Evolutionary conservation across 805 yeast species (phyloP), one percentile per base, ranked within the genome.

Genomic region (Saccharomycopsis sp.): DNA sequence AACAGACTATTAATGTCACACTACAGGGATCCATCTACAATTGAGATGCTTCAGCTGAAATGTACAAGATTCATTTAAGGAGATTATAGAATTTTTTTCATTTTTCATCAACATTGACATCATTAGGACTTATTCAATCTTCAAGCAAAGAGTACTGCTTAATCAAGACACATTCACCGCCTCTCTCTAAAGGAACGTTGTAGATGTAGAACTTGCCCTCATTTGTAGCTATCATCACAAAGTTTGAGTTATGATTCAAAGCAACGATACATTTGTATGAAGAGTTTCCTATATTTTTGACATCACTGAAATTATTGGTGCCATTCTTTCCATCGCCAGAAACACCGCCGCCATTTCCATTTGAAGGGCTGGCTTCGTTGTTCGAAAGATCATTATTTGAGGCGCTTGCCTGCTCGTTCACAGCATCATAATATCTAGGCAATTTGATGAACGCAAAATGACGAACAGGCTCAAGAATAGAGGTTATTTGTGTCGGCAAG

Each of bases 161-260:
- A 62, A 81, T 71, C 57, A 84, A 69, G 9, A 82, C 81, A 69
- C 89, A 84, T 63, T 83, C 87, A 1, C 89, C 89, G 1, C 89
- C 89, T 49, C 83, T 66, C 55, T 78, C 82, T 8, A 62, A 42
- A 12, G 85, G 87, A 24, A 84, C 71, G 2, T 79, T 79, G 65
- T 82, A 83, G 1, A 80, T 77, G 56, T 78, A 78, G 54, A 81
- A 77, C 52, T 76, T 72, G 0, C 87, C 87, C 55, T 77, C 80
- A 0, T 76, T 72, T 0, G 85, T 81, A 1, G 79, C 79, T 2
- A 82, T 83, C 65, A 76, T 75, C 29, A 74, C 74, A 65, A 73
- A 78, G 58, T 25, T 66, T 19, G 69, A 62, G 34, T 65, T 67
- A 55, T 64, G 68, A 12, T 68, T 69, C 8, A 74, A 63, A 2